Evolutionary conservation across 75 land plant species (phyloP).

Genomic region (Cryptomeria japonica): DNA sequence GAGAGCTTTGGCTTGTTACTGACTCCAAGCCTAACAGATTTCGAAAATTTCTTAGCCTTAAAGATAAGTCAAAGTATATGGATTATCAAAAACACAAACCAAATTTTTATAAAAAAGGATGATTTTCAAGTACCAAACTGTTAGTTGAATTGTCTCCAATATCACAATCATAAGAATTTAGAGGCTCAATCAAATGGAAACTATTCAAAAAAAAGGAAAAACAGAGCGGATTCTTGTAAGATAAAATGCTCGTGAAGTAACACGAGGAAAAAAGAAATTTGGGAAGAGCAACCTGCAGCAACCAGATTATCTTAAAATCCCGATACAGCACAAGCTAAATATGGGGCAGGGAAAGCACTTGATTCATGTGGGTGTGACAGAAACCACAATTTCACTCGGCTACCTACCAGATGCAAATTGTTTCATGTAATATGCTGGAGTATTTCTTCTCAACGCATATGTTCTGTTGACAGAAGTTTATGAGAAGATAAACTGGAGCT

Average conservation of each 20-base stretch:
- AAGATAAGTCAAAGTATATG: background rate
- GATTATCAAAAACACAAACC: background rate
- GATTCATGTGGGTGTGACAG: background rate
- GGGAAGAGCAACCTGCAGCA: background rate
- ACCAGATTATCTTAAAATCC: background rate
- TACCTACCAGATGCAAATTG: background rate
- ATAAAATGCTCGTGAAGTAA: background rate
- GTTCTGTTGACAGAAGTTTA: background rate
- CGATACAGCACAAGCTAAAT: background rate
- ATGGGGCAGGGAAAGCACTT: background rate
- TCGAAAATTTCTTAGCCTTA: constrained; percentile 1
- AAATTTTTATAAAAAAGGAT: background rate
- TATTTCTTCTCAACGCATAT: background rate
- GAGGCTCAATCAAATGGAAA: background rate
- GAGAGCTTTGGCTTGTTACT: background rate
- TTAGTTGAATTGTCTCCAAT: background rate
- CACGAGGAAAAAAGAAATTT: no score
- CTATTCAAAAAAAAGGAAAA: background rate
- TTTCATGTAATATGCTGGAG: background rate
- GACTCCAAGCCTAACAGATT: background rate
- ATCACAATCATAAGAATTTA: background rate
- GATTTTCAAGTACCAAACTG: background rate
- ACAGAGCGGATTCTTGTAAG: background rate
- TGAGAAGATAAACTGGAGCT: background rate
- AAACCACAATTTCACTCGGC: background rate